phyloP scores from a whole-genome alignment of 169 alveolate genomes.

The Babesia ovata region DNA sequence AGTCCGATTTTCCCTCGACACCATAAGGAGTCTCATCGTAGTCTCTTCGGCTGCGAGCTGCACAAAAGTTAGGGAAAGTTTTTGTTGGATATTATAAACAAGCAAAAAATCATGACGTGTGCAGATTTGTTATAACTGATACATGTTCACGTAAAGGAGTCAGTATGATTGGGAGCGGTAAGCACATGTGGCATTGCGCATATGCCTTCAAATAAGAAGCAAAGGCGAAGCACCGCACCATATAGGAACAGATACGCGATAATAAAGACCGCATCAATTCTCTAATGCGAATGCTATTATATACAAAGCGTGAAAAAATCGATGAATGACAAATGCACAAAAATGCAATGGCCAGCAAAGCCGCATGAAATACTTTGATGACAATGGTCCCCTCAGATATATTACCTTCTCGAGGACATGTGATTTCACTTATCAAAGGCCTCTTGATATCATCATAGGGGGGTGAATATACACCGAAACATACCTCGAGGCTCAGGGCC shows the following conservation, averaged over 20 bases:
- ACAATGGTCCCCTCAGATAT: constrained; percentile 49
- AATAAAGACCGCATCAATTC: too few relatives aligned
- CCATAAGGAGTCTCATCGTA: constrained; percentile 41
- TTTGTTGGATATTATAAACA: too few relatives aligned
- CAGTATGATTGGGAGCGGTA: too few relatives aligned
- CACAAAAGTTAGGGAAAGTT: background rate
- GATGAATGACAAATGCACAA: background rate
- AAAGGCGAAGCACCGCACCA: too few relatives aligned
- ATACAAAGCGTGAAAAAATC: too few relatives aligned
- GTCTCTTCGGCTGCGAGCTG: constrained; percentile 16
- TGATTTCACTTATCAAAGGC: constrained; percentile 56
- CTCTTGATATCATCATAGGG: constrained; percentile 65
- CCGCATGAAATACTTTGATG: background rate
- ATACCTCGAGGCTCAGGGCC: constrained; percentile 23
- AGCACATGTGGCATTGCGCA: too few relatives aligned
- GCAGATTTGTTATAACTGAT: background rate
- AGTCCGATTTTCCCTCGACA: constrained; percentile 7
- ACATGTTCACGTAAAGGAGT: background rate
- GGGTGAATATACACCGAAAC: constrained; percentile 1
- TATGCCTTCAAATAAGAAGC: too few relatives aligned
- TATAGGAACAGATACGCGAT: too few relatives aligned
- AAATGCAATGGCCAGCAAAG: background rate
- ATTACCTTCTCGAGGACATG: constrained; percentile 44
- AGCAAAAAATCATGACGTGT: background rate
- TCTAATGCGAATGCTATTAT: too few relatives aligned